phyloP scores from a whole-genome alignment of 2,329 filamentous ascomycete species.

The Meredithiella fracta region DNA sequence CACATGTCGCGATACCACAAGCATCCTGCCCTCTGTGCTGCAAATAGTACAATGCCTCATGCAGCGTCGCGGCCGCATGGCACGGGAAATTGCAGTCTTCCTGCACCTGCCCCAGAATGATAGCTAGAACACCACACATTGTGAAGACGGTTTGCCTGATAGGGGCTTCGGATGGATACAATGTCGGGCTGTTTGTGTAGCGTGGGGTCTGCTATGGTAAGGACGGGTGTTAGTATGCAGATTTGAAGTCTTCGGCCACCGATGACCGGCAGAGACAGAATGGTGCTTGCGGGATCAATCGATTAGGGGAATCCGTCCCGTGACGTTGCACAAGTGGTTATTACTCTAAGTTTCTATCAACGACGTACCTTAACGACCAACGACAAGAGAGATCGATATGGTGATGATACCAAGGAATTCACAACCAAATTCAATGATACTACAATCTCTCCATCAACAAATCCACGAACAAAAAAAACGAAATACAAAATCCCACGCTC shows the following conservation, averaged over 20 bases:
- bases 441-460: no score
- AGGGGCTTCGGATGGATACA: background rate
- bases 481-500: no score
- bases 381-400: no score
- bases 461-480: no score
- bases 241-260: background rate
- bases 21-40: slow-evolving; percentile 71
- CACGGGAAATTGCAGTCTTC: slow-evolving; percentile 19
- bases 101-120: slow-evolving; percentile 40
- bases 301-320: background rate
- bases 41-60: slow-evolving; percentile 56
- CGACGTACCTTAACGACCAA: no score
- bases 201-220: background rate
- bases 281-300: background rate
- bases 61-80: slow-evolving; percentile 44
- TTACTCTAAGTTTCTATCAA: no score
- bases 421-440: no score
- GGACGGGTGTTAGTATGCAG: background rate
- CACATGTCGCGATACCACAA: slow-evolving; percentile 57
- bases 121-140: slow-evolving; percentile 47
- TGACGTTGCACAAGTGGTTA: no score
- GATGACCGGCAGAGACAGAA: slow-evolving; percentile 4
- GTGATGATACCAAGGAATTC: no score
- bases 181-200: background rate
- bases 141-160: slow-evolving; percentile 16